These are phyloP conservation scores for Syzygium malaccense DNA, from an alignment of 441 rosid genomes.

Conservation along the genomic window DNA sequence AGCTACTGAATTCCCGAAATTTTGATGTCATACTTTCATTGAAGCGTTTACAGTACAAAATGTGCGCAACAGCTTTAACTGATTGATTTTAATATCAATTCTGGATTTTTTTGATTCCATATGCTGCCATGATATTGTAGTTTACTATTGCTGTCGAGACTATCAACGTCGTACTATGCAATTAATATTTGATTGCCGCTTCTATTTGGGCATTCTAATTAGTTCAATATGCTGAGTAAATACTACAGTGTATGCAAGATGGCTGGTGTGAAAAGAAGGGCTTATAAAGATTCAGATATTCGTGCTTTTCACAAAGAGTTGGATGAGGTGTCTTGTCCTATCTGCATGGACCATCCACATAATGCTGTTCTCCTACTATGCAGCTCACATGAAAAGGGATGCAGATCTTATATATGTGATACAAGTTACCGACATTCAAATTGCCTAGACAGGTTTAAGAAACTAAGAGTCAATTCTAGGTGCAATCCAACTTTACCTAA, in stretches of 20 bases:
- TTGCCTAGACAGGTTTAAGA: constrained; percentile 64
- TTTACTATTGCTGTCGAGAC: background rate
- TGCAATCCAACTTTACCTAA: constrained; percentile 19
- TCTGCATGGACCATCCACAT: constrained; percentile 85
- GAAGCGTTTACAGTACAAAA: background rate
- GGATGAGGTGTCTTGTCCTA: constrained; percentile 75
- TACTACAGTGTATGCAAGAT: constrained; percentile 80
- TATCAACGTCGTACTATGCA: background rate
- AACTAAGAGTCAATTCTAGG: constrained; percentile 30
- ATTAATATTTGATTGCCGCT: background rate
- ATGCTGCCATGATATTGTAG: background rate
- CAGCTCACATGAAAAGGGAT: constrained; percentile 73
- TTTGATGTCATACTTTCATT: background rate
- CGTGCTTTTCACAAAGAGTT: constrained; percentile 67
- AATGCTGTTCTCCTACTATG: constrained; percentile 76
- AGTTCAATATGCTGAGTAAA: constrained; percentile 61
- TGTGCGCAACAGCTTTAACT: background rate
- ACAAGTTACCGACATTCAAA: constrained; percentile 75
- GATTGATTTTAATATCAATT: background rate
- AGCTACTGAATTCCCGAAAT: background rate
- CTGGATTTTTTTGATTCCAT: background rate
- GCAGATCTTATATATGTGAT: constrained; percentile 72
- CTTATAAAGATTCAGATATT: constrained; percentile 62
- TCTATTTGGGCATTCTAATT: constrained; percentile 31
- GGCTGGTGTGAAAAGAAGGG: constrained; percentile 93